phyloP scores from a whole-genome alignment of 116 monocot genomes.

The Cymodocea nodosa region DNA sequence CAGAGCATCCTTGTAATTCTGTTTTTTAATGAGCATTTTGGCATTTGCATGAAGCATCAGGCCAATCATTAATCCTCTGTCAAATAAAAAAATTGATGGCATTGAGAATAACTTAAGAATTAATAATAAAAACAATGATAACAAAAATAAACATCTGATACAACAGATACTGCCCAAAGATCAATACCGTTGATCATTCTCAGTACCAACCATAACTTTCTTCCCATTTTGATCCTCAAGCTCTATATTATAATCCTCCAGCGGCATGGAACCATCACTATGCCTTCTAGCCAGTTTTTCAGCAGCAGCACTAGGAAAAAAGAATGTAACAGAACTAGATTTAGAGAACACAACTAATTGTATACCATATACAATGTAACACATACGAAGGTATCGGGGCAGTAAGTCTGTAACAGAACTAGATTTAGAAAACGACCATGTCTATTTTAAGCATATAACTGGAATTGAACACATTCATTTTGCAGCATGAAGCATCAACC shows the following conservation, averaged over 20 bases:
- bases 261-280: slow-evolving; percentile 57
- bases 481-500: too few species aligned
- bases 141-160: background rate
- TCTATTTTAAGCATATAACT: too few species aligned
- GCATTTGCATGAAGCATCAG: slow-evolving; percentile 84
- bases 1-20: slow-evolving; percentile 69
- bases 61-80: slow-evolving; percentile 84
- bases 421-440: too few species aligned
- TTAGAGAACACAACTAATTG: background rate
- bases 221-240: slow-evolving; percentile 91
- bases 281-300: slow-evolving; percentile 60
- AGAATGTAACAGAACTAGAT: background rate
- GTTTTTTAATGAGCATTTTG: slow-evolving; percentile 57
- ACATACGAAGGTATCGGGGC: too few species aligned
- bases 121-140: background rate
- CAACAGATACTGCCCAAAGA: background rate
- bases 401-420: too few species aligned
- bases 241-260: slow-evolving; percentile 82
- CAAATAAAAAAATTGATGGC: background rate
- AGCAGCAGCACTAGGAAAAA: slow-evolving; percentile 55
- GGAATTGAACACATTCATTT: too few species aligned
- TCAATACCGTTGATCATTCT: slow-evolving; percentile 55
- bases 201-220: slow-evolving; percentile 66
- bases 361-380: background rate
- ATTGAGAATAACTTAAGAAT: background rate